phyloP scores from a whole-genome alignment of 352 stramenopile genomes.

The Pythium sukuiense region DNA sequence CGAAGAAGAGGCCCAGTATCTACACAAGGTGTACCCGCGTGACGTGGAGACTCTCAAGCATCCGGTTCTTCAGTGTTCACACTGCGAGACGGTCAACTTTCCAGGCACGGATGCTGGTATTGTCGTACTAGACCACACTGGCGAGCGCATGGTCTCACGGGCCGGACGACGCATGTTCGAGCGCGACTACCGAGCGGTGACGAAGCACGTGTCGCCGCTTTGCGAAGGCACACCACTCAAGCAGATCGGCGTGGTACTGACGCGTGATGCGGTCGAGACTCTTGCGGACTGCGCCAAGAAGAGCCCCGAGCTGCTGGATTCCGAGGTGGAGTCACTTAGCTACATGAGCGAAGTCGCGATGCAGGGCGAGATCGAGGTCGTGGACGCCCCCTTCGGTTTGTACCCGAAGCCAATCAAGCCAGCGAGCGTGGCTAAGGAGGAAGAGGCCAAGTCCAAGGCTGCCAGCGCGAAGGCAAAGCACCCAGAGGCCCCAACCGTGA shows the following conservation, averaged over 20 bases:
- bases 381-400: slow-evolving; percentile 54
- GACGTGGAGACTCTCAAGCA: slow-evolving; percentile 44
- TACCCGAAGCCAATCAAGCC: slow-evolving; percentile 45
- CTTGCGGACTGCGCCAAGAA: slow-evolving; percentile 42
- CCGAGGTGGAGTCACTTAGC: slow-evolving; percentile 56
- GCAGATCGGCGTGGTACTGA: slow-evolving; percentile 44
- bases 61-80: slow-evolving; percentile 67
- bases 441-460: neutral
- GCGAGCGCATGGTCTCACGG: slow-evolving; percentile 66
- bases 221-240: slow-evolving; percentile 72
- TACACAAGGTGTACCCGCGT: slow-evolving; percentile 58
- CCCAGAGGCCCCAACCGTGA: slow-evolving; percentile 10
- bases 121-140: slow-evolving; percentile 52
- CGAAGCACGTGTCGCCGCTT: slow-evolving; percentile 71
- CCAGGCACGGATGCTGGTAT: slow-evolving; percentile 74
- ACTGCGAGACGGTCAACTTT: slow-evolving; percentile 81
- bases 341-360: slow-evolving; percentile 50
- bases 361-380: slow-evolving; percentile 26
- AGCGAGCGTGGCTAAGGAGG: slow-evolving; percentile 5
- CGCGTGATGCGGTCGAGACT: slow-evolving; percentile 45
- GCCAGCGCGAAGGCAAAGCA: slow-evolving; percentile 19
- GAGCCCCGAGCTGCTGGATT: slow-evolving; percentile 67
- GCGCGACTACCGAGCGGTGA: slow-evolving; percentile 75
- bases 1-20: slow-evolving; percentile 65
- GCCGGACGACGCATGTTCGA: slow-evolving; percentile 76